Base-by-base conservation (phyloP, 352 stramenopile species). In the Pythium apleroticum region DNA sequence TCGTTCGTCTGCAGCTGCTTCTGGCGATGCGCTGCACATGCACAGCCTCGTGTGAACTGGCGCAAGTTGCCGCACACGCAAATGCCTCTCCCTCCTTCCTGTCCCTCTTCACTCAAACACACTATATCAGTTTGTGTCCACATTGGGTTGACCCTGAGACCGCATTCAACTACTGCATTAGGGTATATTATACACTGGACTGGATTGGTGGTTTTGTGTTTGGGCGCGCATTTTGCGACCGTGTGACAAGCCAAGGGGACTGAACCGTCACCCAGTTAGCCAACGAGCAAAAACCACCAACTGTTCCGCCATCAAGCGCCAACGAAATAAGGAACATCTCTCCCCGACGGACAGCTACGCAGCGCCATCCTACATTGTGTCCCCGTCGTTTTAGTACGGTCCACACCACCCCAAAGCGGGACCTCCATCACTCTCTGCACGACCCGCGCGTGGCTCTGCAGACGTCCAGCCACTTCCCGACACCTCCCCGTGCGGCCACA, bases 241-340 rank as follows among this genome's bases (percentile, higher is more conserved):
- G 43, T 50, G 43, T 50, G 43, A 50, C 43, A 50, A 50, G 43
- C 43, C 43, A 25, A 17, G 24, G 39, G 7, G 39, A 24, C 39
- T 48, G 37, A 45, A 45, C n/a, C 39, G 39, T 48, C 39, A 48
- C 39, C 39, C 39, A 50, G 43, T 50, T 50, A 50, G 43, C 43
- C 43, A 50, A 50, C 20, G 43, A 27, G 43, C 43, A 50, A 50
- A 50, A 50, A 27, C 43, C 43, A 50, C 43, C 43, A 50, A 50
- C 43, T 50, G 43, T 50, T 27, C 43, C 43, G 7, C 43, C 6
- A 25, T 17, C 43, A 50, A 50, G 43, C 43, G 43, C 43, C 43
- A 50, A 50, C 43, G 43, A 50, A 50, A 50, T 50, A 50, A 50
- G 43, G 43, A 50, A 50, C 43, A 50, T 50, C 43, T 50, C 43